Conservation (phyloP, 1,284 basidiomycete genomes). For the Puccinia novopanici region DNA sequence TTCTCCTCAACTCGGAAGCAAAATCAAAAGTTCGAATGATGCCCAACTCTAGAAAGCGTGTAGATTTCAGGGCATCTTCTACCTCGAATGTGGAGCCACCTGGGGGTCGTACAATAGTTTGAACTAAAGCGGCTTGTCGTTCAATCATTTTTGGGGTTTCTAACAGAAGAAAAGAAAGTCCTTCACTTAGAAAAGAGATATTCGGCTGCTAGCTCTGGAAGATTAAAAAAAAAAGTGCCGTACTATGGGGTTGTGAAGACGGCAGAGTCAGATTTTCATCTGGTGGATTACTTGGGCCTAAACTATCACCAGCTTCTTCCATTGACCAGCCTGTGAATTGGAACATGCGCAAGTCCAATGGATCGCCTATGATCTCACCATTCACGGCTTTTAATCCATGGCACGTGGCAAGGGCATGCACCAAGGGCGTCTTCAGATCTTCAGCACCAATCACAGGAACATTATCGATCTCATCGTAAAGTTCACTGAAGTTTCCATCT, state of each 20-base stretch:
- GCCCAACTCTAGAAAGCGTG: slow-evolving; percentile 92
- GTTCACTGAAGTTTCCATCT: slow-evolving; percentile 77
- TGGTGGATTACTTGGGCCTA: slow-evolving; percentile 1
- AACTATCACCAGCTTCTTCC: slow-evolving; percentile 74
- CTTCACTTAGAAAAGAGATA: slow-evolving; percentile 58
- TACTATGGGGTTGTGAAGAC: slow-evolving; percentile 33
- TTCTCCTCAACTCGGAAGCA: slow-evolving; percentile 84
- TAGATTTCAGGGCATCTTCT: slow-evolving; percentile 66
- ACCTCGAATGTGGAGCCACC: slow-evolving; percentile 67
- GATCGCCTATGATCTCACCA: slow-evolving; percentile 87
- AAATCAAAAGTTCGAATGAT: slow-evolving; percentile 97
- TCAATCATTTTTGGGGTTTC: slow-evolving; percentile 62
- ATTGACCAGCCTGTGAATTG: slow-evolving; percentile 93
- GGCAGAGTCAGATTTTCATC: background rate
- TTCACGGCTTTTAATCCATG: slow-evolving; percentile 92
- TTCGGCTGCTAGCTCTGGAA: background rate
- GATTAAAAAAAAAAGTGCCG: background rate
- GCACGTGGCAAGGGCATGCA: slow-evolving; percentile 92
- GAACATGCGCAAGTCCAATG: slow-evolving; percentile 84
- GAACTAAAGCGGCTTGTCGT: slow-evolving; percentile 86
- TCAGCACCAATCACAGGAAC: slow-evolving; percentile 69
- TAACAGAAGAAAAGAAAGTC: slow-evolving; percentile 60
- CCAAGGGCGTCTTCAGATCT: slow-evolving; percentile 73
- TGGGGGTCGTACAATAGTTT: slow-evolving; percentile 92
- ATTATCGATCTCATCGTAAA: slow-evolving; percentile 82